Evolutionary conservation across 441 rosid species (phyloP), one percentile per base, ranked within the genome.

Genomic region (Jatropha podagrica): DNA sequence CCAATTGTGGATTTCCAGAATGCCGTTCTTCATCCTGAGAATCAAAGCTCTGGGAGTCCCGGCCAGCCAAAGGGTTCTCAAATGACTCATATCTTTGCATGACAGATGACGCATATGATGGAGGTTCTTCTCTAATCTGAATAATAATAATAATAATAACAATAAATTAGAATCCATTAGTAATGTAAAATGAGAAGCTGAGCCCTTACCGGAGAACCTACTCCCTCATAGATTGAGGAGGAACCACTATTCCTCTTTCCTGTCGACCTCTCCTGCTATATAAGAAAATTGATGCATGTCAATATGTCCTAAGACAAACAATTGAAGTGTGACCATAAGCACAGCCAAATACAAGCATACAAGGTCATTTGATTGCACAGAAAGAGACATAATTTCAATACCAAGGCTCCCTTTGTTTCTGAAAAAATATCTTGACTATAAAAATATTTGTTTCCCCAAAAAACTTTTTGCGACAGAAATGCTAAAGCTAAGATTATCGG

Each of bases 71-170:
- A 23, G 97, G 93, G 76, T 90, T 92, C 80, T 91, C 97, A 86
- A 92, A 94, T 70, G 99, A 91, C 71, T 89, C 88, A 2, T 83
- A 80, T 48, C 85, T 82, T 73, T 86, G 89, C 84, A 80, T 79
- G 69, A 80, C 86, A 58, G 98, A 86, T 78, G 93, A 88, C 65
- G 88, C 76, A 72, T 94, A 96, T 13, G 98, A 89, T 4, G 96
- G 98, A 78, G 98, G 97, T 80, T 92, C 99, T 88, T 93, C 99
- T 81, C 93, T 87, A 44, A 90, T 23, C 23, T 23, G 23, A 23
- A 23, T 68, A 78, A 74, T 20, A 46, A 17, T 52, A 7, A 23
- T 23, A 23, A 23, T 23, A 23, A 23, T 23, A 23, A 23, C 23
- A 23, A 23, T 23, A 23, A 75, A 74, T 76, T 54, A 77, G 79